Conservation (phyloP, 805 yeast genomes). For the Barnettozyma sucrosica region DNA sequence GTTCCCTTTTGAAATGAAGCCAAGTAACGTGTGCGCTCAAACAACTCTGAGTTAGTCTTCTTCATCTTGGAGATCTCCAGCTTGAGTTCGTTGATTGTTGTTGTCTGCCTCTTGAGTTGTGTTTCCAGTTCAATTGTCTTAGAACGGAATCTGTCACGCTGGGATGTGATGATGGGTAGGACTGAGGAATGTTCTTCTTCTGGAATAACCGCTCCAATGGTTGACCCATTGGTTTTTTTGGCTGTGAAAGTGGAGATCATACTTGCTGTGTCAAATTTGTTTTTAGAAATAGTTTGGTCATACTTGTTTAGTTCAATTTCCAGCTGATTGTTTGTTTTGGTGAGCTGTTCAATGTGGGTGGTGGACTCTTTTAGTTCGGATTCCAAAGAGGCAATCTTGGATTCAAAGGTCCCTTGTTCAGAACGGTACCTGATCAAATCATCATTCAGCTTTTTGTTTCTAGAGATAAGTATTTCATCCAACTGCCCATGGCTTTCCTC, state of each 20-base stretch:
- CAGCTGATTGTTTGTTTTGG: conserved; percentile 48
- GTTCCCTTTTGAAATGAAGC: conserved; percentile 38
- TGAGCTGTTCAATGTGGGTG: conserved; percentile 37
- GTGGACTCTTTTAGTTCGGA: conserved; percentile 29
- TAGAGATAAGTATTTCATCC: conserved; percentile 57
- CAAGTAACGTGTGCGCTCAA: conserved; percentile 68
- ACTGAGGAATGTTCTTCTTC: conserved; percentile 39
- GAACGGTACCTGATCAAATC: conserved; percentile 66
- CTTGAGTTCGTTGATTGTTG: conserved; percentile 52
- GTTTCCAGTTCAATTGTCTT: conserved; percentile 80
- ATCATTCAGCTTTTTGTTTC: conserved; percentile 67
- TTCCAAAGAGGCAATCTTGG: conserved; percentile 38
- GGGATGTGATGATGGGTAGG: conserved; percentile 85
- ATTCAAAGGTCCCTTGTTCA: conserved; percentile 42
- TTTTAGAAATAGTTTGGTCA: conserved; percentile 30
- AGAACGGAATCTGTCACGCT: conserved; percentile 88
- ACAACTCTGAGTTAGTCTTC: conserved; percentile 70
- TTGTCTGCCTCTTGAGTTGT: conserved; percentile 56
- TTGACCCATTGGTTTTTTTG: conserved; percentile 33
- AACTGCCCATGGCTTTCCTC: conserved; percentile 28
- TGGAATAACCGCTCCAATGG: conserved; percentile 37
- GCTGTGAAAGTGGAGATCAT: conserved; percentile 35
- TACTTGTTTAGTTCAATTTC: conserved; percentile 68
- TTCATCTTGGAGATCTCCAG: conserved; percentile 59
- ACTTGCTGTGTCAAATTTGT: conserved; percentile 49